Conservation (phyloP, 2,329 filamentous ascomycete species). For the Calycina marina region DNA sequence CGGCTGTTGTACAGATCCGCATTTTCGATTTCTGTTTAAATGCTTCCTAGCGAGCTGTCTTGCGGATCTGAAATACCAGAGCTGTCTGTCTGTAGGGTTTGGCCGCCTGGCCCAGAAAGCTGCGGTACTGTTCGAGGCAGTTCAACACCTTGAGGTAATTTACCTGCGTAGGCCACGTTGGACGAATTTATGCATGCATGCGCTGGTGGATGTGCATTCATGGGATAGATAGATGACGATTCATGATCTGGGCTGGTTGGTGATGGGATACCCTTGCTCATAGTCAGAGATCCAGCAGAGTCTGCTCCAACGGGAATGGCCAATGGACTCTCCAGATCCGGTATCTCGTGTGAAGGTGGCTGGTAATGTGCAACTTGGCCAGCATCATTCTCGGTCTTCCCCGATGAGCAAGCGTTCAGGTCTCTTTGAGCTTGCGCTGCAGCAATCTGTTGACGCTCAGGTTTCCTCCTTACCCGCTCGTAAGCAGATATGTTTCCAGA, state of each 20-base stretch:
- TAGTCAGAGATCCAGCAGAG: conserved; percentile 4
- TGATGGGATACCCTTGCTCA: conserved; percentile 8
- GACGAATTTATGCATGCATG: conserved; percentile 31
- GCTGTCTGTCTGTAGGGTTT: too few relatives aligned
- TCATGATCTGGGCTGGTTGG: conserved; percentile 13
- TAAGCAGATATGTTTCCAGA: conserved; percentile 31
- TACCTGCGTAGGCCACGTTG: conserved; percentile 39
- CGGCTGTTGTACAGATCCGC: not conserved
- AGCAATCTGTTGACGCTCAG: conserved; percentile 34
- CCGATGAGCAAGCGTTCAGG: conserved; percentile 21
- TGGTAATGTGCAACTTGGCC: conserved; percentile 22
- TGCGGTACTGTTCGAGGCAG: conserved; percentile 23
- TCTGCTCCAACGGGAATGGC: conserved; percentile 9
- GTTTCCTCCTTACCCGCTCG: conserved; percentile 34
- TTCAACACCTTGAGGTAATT: conserved; percentile 34
- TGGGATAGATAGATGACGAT: conserved; percentile 5
- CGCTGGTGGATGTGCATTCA: conserved; percentile 13
- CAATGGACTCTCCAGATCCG: conserved; percentile 9
- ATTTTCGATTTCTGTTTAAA: conserved; percentile 20
- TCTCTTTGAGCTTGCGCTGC: conserved; percentile 22
- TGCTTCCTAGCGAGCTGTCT: conserved; percentile 13
- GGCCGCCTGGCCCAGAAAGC: conserved; percentile 18
- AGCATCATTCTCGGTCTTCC: conserved; percentile 18
- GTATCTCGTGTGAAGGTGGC: conserved; percentile 18
- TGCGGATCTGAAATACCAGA: conserved; percentile 15